phyloP scores from a whole-genome alignment of 2,329 filamentous ascomycete species.

The Cadophora malorum region DNA sequence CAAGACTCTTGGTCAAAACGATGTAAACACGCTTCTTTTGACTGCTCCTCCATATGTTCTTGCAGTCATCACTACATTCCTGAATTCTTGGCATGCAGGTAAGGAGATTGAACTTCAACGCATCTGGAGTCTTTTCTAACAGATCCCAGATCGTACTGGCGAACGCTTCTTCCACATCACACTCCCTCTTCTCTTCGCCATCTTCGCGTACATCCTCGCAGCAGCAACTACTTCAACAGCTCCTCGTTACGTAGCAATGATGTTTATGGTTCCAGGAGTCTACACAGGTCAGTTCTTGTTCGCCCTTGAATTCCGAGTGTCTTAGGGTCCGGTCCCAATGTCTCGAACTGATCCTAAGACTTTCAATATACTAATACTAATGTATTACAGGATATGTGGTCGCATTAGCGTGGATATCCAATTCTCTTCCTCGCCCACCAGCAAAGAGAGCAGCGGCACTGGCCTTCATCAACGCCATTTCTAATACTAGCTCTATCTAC shows the following conservation, averaged over 20 bases:
- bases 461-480: constrained; percentile 77
- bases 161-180: constrained; percentile 75
- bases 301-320: no score
- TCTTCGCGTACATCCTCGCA: constrained; percentile 71
- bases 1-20: constrained; percentile 66
- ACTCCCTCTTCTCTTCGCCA: constrained; percentile 64
- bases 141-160: constrained; percentile 62
- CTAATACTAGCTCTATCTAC: constrained; percentile 74
- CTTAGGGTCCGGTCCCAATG: no score
- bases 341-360: no score
- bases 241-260: constrained; percentile 73
- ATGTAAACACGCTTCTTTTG: constrained; percentile 65
- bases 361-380: no score
- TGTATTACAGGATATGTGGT: no score
- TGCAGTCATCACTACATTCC: constrained; percentile 64
- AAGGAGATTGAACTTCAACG: not conserved
- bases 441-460: constrained; percentile 67
- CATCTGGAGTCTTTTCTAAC: not conserved
- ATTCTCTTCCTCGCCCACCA: constrained; percentile 75
- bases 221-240: constrained; percentile 65
- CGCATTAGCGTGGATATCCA: constrained; percentile 70
- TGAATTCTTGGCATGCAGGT: constrained; percentile 70
- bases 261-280: constrained; percentile 71
- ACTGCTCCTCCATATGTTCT: constrained; percentile 71
- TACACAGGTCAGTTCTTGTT: constrained; percentile 56